A percentile compares a stretch with the other conserved stretches of the same genome.
Evolutionary conservation across 2,329 filamentous ascomycete species (phyloP).

Genomic region (Trichoderma sp.): DNA sequence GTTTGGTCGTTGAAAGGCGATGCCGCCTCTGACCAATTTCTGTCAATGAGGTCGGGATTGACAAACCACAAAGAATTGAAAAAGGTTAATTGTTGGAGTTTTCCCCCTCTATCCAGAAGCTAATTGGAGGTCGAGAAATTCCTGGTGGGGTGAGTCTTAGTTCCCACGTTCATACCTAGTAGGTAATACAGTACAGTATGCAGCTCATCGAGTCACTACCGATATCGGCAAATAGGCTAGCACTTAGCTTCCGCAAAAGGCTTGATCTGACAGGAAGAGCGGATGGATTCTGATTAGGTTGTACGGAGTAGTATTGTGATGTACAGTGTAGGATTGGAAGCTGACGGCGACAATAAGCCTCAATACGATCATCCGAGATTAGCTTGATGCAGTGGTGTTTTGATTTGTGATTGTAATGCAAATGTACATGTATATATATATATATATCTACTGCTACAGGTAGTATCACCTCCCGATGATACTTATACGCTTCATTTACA

Average conservation of each 20-base stretch:
- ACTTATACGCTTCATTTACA: not conserved
- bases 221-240: constrained; percentile 15
- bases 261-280: not conserved
- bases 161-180: too few relatives aligned
- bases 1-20: not conserved
- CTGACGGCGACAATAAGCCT: not conserved
- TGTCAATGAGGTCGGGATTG: not conserved
- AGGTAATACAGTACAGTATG: too few relatives aligned
- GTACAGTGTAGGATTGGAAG: not conserved
- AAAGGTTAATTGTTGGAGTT: not conserved
- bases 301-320: not conserved
- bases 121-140: constrained; percentile 1
- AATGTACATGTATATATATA: not conserved
- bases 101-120: not conserved
- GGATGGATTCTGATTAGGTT: not conserved
- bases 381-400: not conserved
- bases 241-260: not conserved
- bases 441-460: not conserved
- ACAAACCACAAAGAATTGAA: not conserved
- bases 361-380: not conserved
- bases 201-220: constrained; percentile 16
- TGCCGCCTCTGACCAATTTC: constrained; percentile 8
- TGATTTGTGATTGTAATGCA: not conserved
- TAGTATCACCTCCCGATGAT: not conserved
- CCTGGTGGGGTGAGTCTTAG: constrained; percentile 13